These are phyloP conservation scores for Silene uniflora DNA, from an alignment of 148 eudicot species.

Conservation along the genomic window DNA sequence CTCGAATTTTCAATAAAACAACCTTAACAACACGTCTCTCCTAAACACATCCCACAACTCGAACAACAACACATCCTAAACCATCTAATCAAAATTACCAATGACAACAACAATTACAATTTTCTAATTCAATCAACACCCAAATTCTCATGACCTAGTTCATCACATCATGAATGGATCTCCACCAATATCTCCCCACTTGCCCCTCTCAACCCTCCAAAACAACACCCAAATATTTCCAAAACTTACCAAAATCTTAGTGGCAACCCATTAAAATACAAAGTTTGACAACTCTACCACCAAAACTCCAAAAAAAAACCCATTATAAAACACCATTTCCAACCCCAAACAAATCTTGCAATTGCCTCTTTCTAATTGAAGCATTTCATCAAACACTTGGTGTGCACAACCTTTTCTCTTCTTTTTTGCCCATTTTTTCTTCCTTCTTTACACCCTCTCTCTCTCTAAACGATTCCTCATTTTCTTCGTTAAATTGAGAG, in stretches of 20 bases:
- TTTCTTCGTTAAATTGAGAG: constrained; percentile 9
- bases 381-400: constrained; percentile 32
- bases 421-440: neutral
- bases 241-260: constrained; percentile 13
- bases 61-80: too few species aligned
- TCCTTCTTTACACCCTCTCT: neutral
- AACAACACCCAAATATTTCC: neutral
- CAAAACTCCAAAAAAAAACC: neutral
- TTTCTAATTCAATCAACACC: neutral
- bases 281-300: neutral
- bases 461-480: constrained; percentile 8
- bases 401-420: constrained; percentile 6
- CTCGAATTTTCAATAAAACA: too few species aligned
- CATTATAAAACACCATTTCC: constrained; percentile 12
- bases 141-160: neutral
- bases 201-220: constrained; percentile 23
- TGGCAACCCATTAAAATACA: constrained; percentile 25
- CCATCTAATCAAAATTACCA: too few species aligned
- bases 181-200: constrained; percentile 26
- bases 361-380: constrained; percentile 22
- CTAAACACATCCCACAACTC: too few species aligned
- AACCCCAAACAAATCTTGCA: neutral
- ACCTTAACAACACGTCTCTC: too few species aligned
- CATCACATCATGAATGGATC: constrained; percentile 11
- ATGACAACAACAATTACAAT: too few species aligned